A percentile compares a stretch with the other conserved stretches of the same genome.
Conservation (phyloP, 106 monocot genomes). For the Phalaenopsis equestris region DNA sequence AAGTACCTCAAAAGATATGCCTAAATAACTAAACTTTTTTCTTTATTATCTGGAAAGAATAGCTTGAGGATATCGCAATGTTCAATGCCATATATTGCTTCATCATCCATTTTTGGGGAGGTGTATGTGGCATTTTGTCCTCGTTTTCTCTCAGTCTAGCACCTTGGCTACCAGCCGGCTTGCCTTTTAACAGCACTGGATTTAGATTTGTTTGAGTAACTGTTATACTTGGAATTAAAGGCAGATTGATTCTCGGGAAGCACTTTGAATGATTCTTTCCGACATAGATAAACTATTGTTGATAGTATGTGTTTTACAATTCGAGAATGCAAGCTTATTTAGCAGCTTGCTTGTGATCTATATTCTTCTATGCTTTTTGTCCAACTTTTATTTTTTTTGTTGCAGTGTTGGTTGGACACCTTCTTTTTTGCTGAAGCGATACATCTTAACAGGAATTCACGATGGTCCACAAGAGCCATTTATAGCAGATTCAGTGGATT, state of each 20-base stretch:
- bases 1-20: too few species aligned
- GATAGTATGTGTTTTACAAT: background rate
- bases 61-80: too few species aligned
- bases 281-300: background rate
- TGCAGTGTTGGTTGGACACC: constrained; percentile 93
- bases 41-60: too few species aligned
- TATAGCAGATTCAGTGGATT: constrained; percentile 93
- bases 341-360: background rate
- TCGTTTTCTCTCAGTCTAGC: background rate
- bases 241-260: background rate
- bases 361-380: background rate
- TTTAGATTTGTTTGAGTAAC: background rate
- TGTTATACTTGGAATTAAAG: background rate
- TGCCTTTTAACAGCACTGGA: background rate
- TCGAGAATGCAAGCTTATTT: background rate
- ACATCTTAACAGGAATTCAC: constrained; percentile 82
- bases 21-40: too few species aligned
- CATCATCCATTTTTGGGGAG: too few species aligned
- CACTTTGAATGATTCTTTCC: background rate
- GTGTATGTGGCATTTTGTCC: background rate
- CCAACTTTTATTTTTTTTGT: constrained; percentile 13
- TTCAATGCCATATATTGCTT: too few species aligned
- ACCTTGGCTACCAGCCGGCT: too few species aligned
- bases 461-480: constrained; percentile 97
- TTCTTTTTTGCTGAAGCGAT: constrained; percentile 93